Percentiles rank a stretch among this genome's conserved stretches.
Conservation (phyloP, 2,329 filamentous ascomycete species). For the Knoxdaviesia capensis region DNA sequence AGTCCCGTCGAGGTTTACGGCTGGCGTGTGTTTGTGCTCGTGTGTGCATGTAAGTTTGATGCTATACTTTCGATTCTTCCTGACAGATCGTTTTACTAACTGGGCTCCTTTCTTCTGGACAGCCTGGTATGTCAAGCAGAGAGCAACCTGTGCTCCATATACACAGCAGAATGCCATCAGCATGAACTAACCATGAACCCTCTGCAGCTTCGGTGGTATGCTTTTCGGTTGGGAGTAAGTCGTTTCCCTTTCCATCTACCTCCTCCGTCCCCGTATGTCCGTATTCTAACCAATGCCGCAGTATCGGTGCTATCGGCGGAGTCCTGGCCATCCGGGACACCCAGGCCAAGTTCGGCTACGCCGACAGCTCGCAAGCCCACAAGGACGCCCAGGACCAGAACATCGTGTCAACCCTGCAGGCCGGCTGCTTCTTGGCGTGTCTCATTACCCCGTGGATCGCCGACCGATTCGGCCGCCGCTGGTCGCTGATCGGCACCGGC, state of each 20-base stretch:
- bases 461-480: constrained; percentile 33
- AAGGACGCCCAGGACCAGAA: constrained; percentile 39
- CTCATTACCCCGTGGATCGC: constrained; percentile 32
- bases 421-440: constrained; percentile 45
- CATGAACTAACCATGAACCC: neutral
- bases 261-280: neutral
- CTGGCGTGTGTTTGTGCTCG: constrained; percentile 45
- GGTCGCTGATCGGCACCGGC: constrained; percentile 33
- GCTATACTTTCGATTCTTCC: too few relatives aligned
- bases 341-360: constrained; percentile 19
- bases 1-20: constrained; percentile 44
- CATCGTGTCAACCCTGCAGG: constrained; percentile 51
- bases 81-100: too few relatives aligned
- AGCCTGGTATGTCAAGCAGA: too few relatives aligned
- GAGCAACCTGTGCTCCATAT: too few relatives aligned
- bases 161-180: neutral
- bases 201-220: constrained; percentile 41
- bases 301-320: constrained; percentile 48
- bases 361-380: constrained; percentile 8
- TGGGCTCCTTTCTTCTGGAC: too few relatives aligned
- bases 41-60: constrained; percentile 25
- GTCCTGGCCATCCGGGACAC: constrained; percentile 41
- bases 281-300: constrained; percentile 10
- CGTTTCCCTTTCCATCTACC: neutral
- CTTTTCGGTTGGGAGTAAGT: constrained; percentile 21